Percentiles rank a stretch among this genome's conserved stretches.
These are phyloP conservation scores for Picocystis salinarum DNA, from an alignment of 139 green algal species.

Conservation along the genomic window DNA sequence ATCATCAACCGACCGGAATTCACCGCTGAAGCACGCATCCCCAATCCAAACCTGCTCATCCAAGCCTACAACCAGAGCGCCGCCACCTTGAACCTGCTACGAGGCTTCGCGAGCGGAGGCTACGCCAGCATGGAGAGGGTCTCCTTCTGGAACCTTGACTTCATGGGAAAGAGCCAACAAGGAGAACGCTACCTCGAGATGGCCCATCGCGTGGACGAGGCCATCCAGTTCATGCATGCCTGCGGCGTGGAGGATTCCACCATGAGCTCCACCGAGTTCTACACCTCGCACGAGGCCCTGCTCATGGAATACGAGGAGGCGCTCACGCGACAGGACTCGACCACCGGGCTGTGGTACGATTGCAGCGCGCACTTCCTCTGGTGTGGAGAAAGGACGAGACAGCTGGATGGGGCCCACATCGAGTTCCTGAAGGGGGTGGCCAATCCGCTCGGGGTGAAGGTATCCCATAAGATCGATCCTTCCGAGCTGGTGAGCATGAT, in stretches of 20 bases:
- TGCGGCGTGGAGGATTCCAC: conserved; percentile 62
- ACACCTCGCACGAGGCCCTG: conserved; percentile 77
- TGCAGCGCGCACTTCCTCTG: conserved; percentile 95
- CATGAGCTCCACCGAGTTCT: conserved; percentile 95
- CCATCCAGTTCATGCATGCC: conserved; percentile 83
- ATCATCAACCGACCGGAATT: conserved; percentile 97
- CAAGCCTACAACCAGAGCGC: conserved; percentile 90
- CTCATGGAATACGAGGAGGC: conserved; percentile 93
- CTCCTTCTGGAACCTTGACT: conserved; percentile 91
- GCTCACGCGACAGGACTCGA: conserved; percentile 77
- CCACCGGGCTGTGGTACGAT: conserved; percentile 67
- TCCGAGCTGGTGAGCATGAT: conserved; percentile 75
- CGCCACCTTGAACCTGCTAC: conserved; percentile 92
- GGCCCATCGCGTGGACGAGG: conserved; percentile 72
- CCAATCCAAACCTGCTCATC: conserved; percentile 60
- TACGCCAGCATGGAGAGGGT: conserved; percentile 85
- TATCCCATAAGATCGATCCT: conserved; percentile 88
- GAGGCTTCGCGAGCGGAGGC: conserved; percentile 82
- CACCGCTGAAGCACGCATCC: conserved; percentile 59
- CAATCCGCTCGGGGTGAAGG: conserved; percentile 91
- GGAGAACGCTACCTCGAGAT: conserved; percentile 74
- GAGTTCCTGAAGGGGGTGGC: conserved; percentile 87
- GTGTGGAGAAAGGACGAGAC: conserved; percentile 90
- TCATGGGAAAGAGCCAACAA: conserved; percentile 78
- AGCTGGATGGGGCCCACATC: conserved; percentile 92